These are phyloP conservation scores for Aspergillus diversus DNA, from an alignment of 495 filamentous ascomycete species.

Conservation along the genomic window DNA sequence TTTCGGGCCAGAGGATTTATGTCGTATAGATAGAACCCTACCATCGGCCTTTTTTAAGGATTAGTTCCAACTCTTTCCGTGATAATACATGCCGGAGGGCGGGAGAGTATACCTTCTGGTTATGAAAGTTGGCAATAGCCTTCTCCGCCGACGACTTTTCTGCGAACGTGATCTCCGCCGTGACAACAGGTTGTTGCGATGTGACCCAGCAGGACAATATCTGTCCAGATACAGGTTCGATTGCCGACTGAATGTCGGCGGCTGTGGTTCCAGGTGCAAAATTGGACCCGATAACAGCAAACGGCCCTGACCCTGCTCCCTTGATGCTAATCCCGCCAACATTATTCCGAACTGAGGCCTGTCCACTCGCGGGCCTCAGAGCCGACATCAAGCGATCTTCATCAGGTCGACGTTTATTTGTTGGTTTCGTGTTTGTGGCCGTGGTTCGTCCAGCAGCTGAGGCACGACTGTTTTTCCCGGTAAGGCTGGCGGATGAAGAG, in stretches of 20 bases:
- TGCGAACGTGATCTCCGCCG: constrained; percentile 82
- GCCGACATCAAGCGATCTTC: constrained; percentile 43
- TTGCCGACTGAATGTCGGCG: constrained; percentile 87
- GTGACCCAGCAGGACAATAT: constrained; percentile 74
- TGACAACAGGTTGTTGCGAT: constrained; percentile 72
- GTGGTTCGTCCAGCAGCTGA: constrained; percentile 27
- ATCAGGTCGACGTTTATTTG: constrained; percentile 42
- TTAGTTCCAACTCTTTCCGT: constrained; percentile 29
- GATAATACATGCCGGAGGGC: neutral
- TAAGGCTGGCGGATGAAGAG: constrained; percentile 44
- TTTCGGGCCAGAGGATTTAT: constrained; percentile 55
- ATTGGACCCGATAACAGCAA: constrained; percentile 82
- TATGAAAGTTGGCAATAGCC: constrained; percentile 82
- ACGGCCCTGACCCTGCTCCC: constrained; percentile 74
- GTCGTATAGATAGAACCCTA: constrained; percentile 74
- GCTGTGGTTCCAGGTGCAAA: constrained; percentile 92
- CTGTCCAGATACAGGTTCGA: constrained; percentile 71
- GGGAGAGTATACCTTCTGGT: constrained; percentile 65
- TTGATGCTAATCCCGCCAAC: constrained; percentile 70
- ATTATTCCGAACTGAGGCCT: constrained; percentile 33
- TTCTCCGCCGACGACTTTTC: constrained; percentile 77
- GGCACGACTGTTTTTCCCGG: constrained; percentile 34
- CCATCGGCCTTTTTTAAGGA: constrained; percentile 71
- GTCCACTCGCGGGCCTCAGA: constrained; percentile 32
- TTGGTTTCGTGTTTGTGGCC: constrained; percentile 31